Evolutionary conservation across 495 filamentous ascomycete species (phyloP), one percentile per base, ranked within the genome.

Genomic region (Bryoglossum gracile): DNA sequence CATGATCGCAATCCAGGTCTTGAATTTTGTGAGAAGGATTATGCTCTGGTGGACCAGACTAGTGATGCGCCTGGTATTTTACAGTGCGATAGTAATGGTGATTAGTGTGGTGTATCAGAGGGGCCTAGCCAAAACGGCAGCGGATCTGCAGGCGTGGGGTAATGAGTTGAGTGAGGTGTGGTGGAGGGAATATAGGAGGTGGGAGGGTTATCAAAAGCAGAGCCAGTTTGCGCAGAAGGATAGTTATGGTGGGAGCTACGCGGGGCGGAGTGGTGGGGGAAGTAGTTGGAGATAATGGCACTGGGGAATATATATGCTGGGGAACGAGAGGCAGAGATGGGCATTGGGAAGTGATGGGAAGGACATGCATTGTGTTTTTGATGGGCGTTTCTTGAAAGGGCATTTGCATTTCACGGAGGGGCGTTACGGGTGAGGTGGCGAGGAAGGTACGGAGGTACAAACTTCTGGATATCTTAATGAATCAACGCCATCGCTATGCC

Each of bases 11-110:
- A 26, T 61, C 22, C 51, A 61, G 33, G 38, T 61, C 4, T 43
- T 61, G 36, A 56, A 49, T 44, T 18, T 54, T 61, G 64, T 83
- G 21, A 77, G 77, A 39, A 73, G 84, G 28, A 64, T 86, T 2
- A 65, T 94, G 44, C 69, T 88, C 59, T 91, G 77, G 62, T 88
- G 86, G 79, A 72, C 86, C n/a, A 60, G 68, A 33, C 58, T 91
- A 38, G 71, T 68, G 4, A 58, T 84, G 46, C 61, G 73, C 23
- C 14, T 87, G 35, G 48, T 74, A 0, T 76, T 86, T 39, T 92
- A 78, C 76, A 72, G 65, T 0, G 52, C 59, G 1, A 24, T 89
- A 10, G 63, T 70, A 14, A 66, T 67, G 0, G 3, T 77, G 1
- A 72, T 65, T 0, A 64, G 73, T 28, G 76, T 76, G 48, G 68